A percentile compares a stretch with the other conserved stretches of the same genome.
Conservation (phyloP, 2,329 filamentous ascomycete genomes). For the Xylaria sp. region DNA sequence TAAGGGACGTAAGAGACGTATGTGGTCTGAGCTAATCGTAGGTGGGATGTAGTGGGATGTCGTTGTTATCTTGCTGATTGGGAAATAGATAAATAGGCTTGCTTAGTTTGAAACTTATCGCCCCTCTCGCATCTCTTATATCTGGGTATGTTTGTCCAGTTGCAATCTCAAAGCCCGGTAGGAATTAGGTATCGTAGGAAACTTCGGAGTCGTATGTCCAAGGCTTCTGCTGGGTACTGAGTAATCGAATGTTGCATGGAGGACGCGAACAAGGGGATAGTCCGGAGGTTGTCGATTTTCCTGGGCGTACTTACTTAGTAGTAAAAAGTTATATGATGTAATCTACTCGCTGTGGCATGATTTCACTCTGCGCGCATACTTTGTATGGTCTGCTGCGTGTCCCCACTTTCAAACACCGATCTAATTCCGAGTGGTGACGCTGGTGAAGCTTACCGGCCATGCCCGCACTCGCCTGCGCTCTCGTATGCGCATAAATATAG, state of each 20-base stretch:
- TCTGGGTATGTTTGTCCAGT: neutral
- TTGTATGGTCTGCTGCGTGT: slow-evolving; percentile 4
- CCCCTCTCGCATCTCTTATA: slow-evolving; percentile 28
- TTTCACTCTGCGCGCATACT: slow-evolving; percentile 7
- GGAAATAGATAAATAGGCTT: slow-evolving; percentile 5
- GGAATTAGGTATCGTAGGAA: slow-evolving; percentile 12
- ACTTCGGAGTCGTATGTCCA: slow-evolving; percentile 26
- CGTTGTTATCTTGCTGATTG: slow-evolving; percentile 12
- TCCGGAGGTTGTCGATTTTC: slow-evolving; percentile 22
- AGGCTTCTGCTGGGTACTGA: slow-evolving; percentile 14
- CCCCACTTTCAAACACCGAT: slow-evolving; percentile 37
- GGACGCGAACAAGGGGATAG: slow-evolving; percentile 6
- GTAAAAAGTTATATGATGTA: slow-evolving; percentile 32
- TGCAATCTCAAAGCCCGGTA: slow-evolving; percentile 17
- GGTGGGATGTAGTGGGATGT: slow-evolving; percentile 16
- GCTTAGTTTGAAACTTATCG: slow-evolving; percentile 4
- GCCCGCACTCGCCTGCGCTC: neutral
- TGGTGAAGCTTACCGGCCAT: slow-evolving; percentile 23
- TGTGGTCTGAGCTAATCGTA: slow-evolving; percentile 23
- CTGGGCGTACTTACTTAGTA: no score
- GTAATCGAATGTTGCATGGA: slow-evolving; percentile 21
- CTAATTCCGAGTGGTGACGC: slow-evolving; percentile 23
- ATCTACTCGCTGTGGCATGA: slow-evolving; percentile 34
- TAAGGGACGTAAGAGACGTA: neutral
- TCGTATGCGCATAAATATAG: neutral